These are phyloP conservation scores for Phoma sp. DNA, from an alignment of 2,329 filamentous ascomycete genomes.

Conservation along the genomic window DNA sequence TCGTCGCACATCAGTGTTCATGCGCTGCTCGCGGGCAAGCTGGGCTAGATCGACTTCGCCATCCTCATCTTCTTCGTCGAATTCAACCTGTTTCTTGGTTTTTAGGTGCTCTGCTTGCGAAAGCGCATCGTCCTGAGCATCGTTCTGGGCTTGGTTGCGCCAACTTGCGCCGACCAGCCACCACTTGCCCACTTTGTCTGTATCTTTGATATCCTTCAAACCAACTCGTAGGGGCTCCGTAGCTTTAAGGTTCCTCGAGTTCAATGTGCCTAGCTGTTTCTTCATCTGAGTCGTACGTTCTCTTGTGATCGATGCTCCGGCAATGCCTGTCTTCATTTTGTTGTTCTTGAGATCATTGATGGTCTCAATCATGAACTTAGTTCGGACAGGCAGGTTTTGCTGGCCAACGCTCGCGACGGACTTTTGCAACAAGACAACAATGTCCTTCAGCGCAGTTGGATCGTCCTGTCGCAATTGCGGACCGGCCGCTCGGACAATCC, in stretches of 20 bases:
- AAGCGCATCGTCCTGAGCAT: conserved; percentile 26
- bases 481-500: conserved; percentile 80
- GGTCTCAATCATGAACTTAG: conserved; percentile 96
- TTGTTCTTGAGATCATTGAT: conserved; percentile 96
- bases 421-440: conserved; percentile 78
- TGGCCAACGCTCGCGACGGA: conserved; percentile 72
- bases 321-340: conserved; percentile 76
- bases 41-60: conserved; percentile 68
- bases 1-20: conserved; percentile 84
- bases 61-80: conserved; percentile 29
- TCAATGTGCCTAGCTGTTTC: conserved; percentile 82
- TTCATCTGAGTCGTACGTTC: conserved; percentile 89
- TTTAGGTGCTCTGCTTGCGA: conserved; percentile 44
- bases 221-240: conserved; percentile 83
- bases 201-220: conserved; percentile 79
- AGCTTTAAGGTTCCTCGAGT: conserved; percentile 69
- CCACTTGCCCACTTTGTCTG: conserved; percentile 92
- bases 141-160: conserved; percentile 53
- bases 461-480: conserved; percentile 87
- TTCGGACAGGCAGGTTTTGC: conserved; percentile 78
- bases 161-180: conserved; percentile 98
- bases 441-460: conserved; percentile 84
- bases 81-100: conserved; percentile 12
- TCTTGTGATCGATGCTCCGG: conserved; percentile 72
- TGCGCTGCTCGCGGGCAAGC: conserved; percentile 79